Conservation (phyloP, 352 stramenopile genomes). For the Phytophthora brassicae region DNA sequence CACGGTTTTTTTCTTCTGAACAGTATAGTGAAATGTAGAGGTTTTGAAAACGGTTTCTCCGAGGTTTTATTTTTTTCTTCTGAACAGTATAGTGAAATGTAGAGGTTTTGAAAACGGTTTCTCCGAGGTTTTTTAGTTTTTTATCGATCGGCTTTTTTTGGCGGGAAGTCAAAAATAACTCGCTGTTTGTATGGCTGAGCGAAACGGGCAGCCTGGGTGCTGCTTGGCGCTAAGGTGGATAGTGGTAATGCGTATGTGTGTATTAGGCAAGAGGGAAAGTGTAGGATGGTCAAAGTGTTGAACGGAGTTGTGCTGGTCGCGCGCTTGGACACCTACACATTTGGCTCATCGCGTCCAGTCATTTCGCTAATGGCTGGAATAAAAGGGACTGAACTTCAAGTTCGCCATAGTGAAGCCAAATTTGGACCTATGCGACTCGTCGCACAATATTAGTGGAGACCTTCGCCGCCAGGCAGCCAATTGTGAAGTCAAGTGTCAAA, state of each 20-base stretch:
- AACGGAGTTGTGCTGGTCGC: background rate
- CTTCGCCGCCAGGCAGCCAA: background rate
- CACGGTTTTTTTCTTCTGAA: too few species aligned
- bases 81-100: background rate
- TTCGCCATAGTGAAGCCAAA: conserved; percentile 11
- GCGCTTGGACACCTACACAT: conserved; percentile 2
- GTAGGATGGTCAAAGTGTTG: background rate
- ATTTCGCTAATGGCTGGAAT: conserved; percentile 12
- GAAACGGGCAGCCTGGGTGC: background rate
- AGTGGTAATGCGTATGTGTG: background rate
- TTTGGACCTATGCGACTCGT: background rate
- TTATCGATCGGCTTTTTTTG: conserved; percentile 12
- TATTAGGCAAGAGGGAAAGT: background rate
- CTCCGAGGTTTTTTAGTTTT: conserved; percentile 14
- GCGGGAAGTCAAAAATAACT: background rate
- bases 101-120: conserved; percentile 12
- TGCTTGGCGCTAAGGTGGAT: too few species aligned
- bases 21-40: background rate
- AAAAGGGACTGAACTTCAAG: conserved; percentile 23
- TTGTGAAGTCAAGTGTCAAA: too few species aligned
- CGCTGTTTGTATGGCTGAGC: background rate
- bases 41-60: conserved; percentile 6
- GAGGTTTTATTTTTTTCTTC: too few species aligned
- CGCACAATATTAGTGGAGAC: background rate
- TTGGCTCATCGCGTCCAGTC: conserved; percentile 15